A percentile compares a stretch with the other conserved stretches of the same genome.
phyloP scores from a whole-genome alignment of 768 basidiomycete genomes.

The Agaricus sinodeliciosus region DNA sequence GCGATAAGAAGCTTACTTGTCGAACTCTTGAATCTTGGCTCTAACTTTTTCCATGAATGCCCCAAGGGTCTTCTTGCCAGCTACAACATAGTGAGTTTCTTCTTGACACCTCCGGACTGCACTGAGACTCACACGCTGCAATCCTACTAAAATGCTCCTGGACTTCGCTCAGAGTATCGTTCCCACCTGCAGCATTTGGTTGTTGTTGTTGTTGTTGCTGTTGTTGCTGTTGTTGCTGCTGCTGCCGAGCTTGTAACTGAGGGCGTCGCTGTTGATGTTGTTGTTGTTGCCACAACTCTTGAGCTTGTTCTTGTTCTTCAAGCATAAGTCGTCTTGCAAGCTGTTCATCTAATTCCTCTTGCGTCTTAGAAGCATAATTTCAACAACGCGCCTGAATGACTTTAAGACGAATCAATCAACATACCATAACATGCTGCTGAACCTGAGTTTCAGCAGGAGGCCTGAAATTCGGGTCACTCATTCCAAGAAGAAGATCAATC shows the following conservation, averaged over 20 bases:
- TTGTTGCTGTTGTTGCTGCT: slow-evolving; percentile 16
- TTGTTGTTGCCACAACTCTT: slow-evolving; percentile 17
- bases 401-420: neutral
- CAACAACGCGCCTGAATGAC: neutral
- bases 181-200: slow-evolving; percentile 19
- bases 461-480: slow-evolving; percentile 78
- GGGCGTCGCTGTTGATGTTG: slow-evolving; percentile 19
- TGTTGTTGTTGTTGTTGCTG: slow-evolving; percentile 19
- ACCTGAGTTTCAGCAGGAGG: slow-evolving; percentile 16
- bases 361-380: slow-evolving; percentile 29
- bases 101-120: too few relatives aligned
- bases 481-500: slow-evolving; percentile 70
- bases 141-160: slow-evolving; percentile 71
- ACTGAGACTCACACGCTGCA: slow-evolving; percentile 59
- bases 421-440: slow-evolving; percentile 17
- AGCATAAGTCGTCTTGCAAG: slow-evolving; percentile 67
- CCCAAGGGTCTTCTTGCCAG: slow-evolving; percentile 74
- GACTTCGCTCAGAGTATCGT: slow-evolving; percentile 58
- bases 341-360: slow-evolving; percentile 74
- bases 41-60: slow-evolving; percentile 70
- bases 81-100: slow-evolving; percentile 23
- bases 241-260: slow-evolving; percentile 3
- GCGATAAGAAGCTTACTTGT: slow-evolving; percentile 33
- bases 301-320: slow-evolving; percentile 46
- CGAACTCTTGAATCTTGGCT: slow-evolving; percentile 79